These are phyloP conservation scores for Paecilomyces formosus DNA, from an alignment of 2,329 filamentous ascomycete genomes.

Conservation along the genomic window DNA sequence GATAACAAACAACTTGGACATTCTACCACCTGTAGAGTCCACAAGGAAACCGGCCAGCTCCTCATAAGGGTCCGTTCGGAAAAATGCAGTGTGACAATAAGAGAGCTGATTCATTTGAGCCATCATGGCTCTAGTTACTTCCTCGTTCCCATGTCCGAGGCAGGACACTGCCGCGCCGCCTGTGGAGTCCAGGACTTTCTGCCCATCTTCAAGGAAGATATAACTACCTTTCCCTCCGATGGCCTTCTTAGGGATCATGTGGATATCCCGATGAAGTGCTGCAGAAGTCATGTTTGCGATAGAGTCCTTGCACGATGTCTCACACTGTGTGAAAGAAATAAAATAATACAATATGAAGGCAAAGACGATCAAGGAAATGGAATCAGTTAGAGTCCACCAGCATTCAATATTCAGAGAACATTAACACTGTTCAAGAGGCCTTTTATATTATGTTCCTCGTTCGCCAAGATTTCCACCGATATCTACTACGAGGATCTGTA, in stretches of 20 bases:
- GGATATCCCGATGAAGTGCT: slow-evolving; percentile 45
- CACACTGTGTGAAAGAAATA: no score
- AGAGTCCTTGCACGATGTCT: background rate
- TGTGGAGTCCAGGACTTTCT: slow-evolving; percentile 62
- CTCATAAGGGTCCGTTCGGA: slow-evolving; percentile 47
- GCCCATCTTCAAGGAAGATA: slow-evolving; percentile 48
- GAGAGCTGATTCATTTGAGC: slow-evolving; percentile 52
- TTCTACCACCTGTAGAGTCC: slow-evolving; percentile 43
- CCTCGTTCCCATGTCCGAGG: slow-evolving; percentile 58
- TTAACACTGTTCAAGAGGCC: background rate
- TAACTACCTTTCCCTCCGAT: slow-evolving; percentile 44
- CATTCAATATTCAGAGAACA: no score
- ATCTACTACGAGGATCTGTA: background rate
- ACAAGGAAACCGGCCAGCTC: slow-evolving; percentile 46
- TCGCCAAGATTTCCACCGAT: background rate
- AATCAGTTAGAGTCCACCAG: background rate
- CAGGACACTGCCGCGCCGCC: slow-evolving; percentile 66
- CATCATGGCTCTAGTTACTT: slow-evolving; percentile 54
- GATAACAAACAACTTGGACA: slow-evolving; percentile 50
- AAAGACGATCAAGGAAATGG: no score
- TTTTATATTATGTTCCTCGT: background rate
- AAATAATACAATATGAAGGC: no score
- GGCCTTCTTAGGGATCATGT: slow-evolving; percentile 40
- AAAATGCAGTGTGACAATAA: slow-evolving; percentile 55
- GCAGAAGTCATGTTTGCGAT: background rate